These are phyloP conservation scores for Inonotus obliquus DNA, from an alignment of 1,284 basidiomycete species.

Conservation along the genomic window DNA sequence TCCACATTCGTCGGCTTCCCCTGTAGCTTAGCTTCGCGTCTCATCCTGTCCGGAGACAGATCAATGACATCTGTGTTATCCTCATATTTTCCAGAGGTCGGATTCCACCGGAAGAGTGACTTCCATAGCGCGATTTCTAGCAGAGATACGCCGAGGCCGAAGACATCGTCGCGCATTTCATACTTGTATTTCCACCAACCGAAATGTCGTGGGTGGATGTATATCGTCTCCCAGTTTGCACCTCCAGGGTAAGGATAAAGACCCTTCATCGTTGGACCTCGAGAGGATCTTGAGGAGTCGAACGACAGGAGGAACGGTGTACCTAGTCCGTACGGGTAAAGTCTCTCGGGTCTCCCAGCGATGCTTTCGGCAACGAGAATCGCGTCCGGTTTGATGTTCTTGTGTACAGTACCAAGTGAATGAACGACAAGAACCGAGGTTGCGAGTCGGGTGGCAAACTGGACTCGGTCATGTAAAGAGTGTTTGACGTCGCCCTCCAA, in stretches of 20 bases:
- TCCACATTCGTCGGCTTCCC: not conserved
- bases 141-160: constrained; percentile 13
- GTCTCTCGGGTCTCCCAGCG: not conserved
- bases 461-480: not conserved
- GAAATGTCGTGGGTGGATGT: constrained; percentile 1
- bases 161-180: constrained; percentile 16
- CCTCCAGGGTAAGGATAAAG: not conserved
- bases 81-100: not conserved
- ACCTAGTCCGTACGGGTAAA: constrained; percentile 1
- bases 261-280: not conserved
- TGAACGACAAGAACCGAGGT: constrained; percentile 6
- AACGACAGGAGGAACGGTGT: constrained; percentile 1
- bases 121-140: constrained; percentile 16
- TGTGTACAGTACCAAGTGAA: not conserved
- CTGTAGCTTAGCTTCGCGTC: not conserved
- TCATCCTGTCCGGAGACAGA: not conserved
- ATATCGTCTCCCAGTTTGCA: not conserved
- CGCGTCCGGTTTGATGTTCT: constrained; percentile 5
- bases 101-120: constrained; percentile 4
- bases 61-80: not conserved
- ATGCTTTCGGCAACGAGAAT: not conserved
- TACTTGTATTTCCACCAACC: not conserved
- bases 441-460: not conserved
- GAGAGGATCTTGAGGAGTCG: not conserved
- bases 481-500: not conserved